A percentile compares a stretch with the other conserved stretches of the same genome.
Conservation (phyloP, 495 filamentous ascomycete genomes). For the Neurospora tetraspora region DNA sequence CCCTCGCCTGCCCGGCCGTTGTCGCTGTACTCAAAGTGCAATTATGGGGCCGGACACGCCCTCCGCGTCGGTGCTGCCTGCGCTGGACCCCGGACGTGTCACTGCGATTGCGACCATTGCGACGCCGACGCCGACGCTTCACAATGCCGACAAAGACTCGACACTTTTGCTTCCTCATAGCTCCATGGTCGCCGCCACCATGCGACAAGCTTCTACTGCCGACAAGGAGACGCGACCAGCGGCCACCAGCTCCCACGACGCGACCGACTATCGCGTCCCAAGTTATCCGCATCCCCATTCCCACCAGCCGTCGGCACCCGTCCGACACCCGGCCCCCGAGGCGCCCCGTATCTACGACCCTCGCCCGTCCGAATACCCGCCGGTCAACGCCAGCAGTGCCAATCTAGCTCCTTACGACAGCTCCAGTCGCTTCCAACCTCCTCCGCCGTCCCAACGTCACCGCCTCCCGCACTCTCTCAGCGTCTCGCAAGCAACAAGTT, state of each 20-base stretch:
- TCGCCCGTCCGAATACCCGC: background rate
- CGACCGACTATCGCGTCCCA: background rate
- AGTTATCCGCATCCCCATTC: background rate
- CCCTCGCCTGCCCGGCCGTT: constrained; percentile 1
- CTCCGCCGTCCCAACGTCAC: constrained; percentile 10
- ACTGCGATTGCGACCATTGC: background rate
- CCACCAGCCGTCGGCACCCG: constrained; percentile 11
- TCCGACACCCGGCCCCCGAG: constrained; percentile 9
- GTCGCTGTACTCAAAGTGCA: background rate
- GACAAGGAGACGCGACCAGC: background rate
- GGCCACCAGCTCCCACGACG: background rate
- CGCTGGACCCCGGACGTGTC: constrained; percentile 19
- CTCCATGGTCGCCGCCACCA: background rate
- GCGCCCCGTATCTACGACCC: background rate
- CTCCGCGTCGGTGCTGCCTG: constrained; percentile 9
- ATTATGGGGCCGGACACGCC: constrained; percentile 18
- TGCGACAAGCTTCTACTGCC: background rate
- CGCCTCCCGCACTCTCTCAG: constrained; percentile 25
- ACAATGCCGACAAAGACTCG: constrained; percentile 15
- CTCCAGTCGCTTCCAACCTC: background rate
- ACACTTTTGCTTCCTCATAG: constrained; percentile 7
- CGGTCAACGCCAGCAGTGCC: background rate
- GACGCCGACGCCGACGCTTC: background rate
- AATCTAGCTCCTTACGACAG: background rate
- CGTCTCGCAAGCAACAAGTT: constrained; percentile 33